Base-by-base conservation (phyloP, 352 stramenopile genomes). In the Globisporangium solare region DNA sequence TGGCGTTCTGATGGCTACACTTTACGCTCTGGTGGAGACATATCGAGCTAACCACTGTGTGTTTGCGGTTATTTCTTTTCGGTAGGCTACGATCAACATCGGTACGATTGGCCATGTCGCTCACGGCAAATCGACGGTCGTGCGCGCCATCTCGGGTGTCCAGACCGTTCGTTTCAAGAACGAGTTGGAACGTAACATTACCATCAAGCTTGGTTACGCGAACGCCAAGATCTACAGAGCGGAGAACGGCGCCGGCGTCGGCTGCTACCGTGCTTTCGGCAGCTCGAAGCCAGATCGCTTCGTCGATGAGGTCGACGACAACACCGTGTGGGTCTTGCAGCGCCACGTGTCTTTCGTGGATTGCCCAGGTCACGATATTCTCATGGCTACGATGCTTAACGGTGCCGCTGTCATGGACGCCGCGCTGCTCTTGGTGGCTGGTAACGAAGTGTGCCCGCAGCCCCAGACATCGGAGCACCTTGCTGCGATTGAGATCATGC, bases 361-460 rank as follows among this genome's bases (percentile, higher is more conserved):
- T 76, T 99, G 98, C 85, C 98, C 97, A 15, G 97, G 98, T 57
- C 97, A 99, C 86, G 97, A 99, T 76, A 99, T 99, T 89, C 90
- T 99, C 61, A 99, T 99, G 98, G 98, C 98, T 43, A 99, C 98
- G 68, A 99, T 99, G 98, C 86, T 99, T 24, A 99, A 99, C 89
- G 97, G 97, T 64, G 97, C 98, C 3, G 98, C 97, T 35, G 97
- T 99, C 63, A 99, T 99, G 97, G 98, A 99, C 74, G 98, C 97
- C 41, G 97, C 98, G 3, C 81, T 99, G 45, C 81, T 99, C 39
- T 76, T 99, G 21, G 97, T 99, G 15, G 97, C 97, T 3, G 95
- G 94, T 51, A 98, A 98, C 65, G 95, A 98, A 82, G 93, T 97
- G 40, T 99, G 97, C 74, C 97, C 98, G 37, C 97, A 99, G 74